Base-by-base conservation (phyloP, 345 rosid species). In the Dimocarpus longan region DNA sequence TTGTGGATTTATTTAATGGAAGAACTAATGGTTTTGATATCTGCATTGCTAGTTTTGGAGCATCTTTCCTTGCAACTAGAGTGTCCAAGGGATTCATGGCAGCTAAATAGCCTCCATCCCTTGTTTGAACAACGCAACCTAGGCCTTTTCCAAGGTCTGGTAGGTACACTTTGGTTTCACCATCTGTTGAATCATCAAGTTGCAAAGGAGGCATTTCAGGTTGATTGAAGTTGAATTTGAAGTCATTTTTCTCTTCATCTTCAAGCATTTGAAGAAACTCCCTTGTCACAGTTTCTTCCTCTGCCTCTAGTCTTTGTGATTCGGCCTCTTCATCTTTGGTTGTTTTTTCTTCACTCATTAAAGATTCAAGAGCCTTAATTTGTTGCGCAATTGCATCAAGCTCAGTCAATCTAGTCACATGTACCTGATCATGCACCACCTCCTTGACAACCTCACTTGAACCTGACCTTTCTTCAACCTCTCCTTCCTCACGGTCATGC, bases 31-130 rank as follows among this genome's bases (percentile, higher is more conserved):
- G 94, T 83, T 90, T 95, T 5, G 99, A 92, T 68, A 95, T 75
- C 87, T 95, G 99, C 98, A 93, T 90, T 10, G 97, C 99, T 65
- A 95, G 81, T 73, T 91, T 95, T 37, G 98, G 99, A 62, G 89
- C 80, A 68, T 93, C 99, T 79, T 88, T 95, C 83, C 89, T 89
- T 39, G 80, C 78, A 77, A 93, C 93, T 66, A 66, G 66, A 2
- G 86, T 76, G 67, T 89, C 89, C n/a, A 90, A 86, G 32, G 99
- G 99, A 81, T 93, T 95, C 90, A 89, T 88, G 59, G 99, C 91
- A 15, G 87, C 99, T 59, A 95, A 84, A 85, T 90, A 95, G 72
- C 99, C 98, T 67, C 99, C 97, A 39, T 93, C 89, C 76, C 95
- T 87, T 21, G 99, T 95, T 81, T 95, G 99, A 66, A 95, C 95